A percentile compares a stretch with the other conserved stretches of the same genome.
These are phyloP conservation scores for Penicillium ucsense DNA, from an alignment of 495 filamentous ascomycete genomes.

Conservation along the genomic window DNA sequence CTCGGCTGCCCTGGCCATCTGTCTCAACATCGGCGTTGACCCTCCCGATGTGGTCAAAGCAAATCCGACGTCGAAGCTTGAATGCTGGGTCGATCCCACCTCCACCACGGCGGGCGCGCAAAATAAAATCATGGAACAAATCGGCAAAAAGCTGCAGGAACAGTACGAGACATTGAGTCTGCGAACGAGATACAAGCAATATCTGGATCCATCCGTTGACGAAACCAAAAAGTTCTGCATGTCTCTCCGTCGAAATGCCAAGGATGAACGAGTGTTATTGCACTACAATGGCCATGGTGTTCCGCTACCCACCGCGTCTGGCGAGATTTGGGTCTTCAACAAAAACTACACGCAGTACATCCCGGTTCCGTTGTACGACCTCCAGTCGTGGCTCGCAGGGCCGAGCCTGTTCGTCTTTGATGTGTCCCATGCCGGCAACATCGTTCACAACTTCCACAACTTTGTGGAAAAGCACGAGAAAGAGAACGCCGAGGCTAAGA, in stretches of 20 bases:
- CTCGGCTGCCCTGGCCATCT: conserved; percentile 85
- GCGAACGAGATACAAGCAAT: conserved; percentile 90
- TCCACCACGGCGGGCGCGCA: conserved; percentile 54
- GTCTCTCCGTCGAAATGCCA: conserved; percentile 79
- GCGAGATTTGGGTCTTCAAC: conserved; percentile 99
- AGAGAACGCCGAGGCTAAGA: conserved; percentile 64
- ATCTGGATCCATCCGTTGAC: conserved; percentile 90
- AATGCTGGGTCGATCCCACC: conserved; percentile 95
- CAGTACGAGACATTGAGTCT: conserved; percentile 95
- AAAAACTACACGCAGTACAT: conserved; percentile 99
- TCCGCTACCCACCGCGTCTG: conserved; percentile 89
- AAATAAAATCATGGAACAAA: conserved; percentile 81
- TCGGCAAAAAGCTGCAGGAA: conserved; percentile 87
- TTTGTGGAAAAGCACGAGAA: conserved; percentile 90
- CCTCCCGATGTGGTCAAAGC: conserved; percentile 95
- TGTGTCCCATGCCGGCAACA: conserved; percentile 90
- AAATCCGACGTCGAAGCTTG: conserved; percentile 80
- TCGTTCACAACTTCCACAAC: conserved; percentile 85
- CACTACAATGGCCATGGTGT: conserved; percentile 99
- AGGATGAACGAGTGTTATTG: conserved; percentile 88
- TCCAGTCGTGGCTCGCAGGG: conserved; percentile 91
- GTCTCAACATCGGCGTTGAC: conserved; percentile 95
- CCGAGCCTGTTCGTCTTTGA: conserved; percentile 97
- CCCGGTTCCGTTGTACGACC: conserved; percentile 88
- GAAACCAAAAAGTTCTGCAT: conserved; percentile 94